Evolutionary conservation across 768 basidiomycete genomes (phyloP), one percentile per base, ranked within the genome.

Genomic region (Chalciporus chontae): DNA sequence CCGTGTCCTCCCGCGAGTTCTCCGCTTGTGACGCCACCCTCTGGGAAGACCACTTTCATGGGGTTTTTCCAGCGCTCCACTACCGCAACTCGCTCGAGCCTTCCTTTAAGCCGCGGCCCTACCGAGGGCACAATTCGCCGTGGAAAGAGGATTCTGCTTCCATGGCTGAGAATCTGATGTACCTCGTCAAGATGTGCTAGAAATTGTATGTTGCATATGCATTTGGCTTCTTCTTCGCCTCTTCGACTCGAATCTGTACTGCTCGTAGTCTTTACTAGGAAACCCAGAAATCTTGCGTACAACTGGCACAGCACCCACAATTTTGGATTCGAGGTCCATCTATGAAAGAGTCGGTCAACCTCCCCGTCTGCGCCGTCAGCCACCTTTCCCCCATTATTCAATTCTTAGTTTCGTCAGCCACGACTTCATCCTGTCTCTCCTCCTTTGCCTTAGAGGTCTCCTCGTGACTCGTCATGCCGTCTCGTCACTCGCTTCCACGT

Each of bases 81-180:
- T n/a, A 50, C 53, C n/a, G 34, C 50, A 10, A 32, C 59, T 27
- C 48, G 43, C 48, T 31, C 58, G 18, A 49, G 34, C 11, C 53
- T 59, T 27, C 51, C 66, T 14, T 44, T 52, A 8, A 36, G 44
- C 13, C 61, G 61, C 36, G 44, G 50, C 19, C 59, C 66, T 19
- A 51, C 58, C 32, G 63, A 63, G 21, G 58, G 46, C 42, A 40
- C 46, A 19, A 23, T 60, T 37, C 58, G 59, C 48, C 66, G 55
- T 47, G 63, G 60, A 36, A 66, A 64, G 59, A 62, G 63, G 42
- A 53, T 58, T 32, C 63, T 61, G 48, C 50, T 69, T 15, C 57
- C 61, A 37, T 69, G 68, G 64, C 44, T 66, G 48, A 68, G 57
- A 55, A 52, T 64, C 24, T 69, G 50, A 66, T 57, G 32, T 58